Base-by-base conservation (phyloP, 192 early-diverging fungal genomes). In the Chytriomyces sp. region DNA sequence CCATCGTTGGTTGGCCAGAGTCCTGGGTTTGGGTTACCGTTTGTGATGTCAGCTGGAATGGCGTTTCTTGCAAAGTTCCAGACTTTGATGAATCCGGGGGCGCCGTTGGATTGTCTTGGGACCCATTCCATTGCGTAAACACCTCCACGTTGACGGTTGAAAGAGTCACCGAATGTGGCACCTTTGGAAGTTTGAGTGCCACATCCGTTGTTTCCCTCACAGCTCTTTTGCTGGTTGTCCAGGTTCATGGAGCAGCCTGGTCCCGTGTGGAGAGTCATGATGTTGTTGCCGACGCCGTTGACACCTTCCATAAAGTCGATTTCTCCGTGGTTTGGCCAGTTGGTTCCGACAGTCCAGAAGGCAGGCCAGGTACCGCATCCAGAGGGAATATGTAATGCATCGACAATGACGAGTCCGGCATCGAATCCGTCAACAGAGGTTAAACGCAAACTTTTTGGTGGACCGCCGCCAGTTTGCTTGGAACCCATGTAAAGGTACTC, bases 361-460 rank as follows among this genome's bases (percentile, higher is more conserved):
- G 86, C 83, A 26, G 86, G 85, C 83, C 86, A 87, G 7, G 82
- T 86, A 53, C 86, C 86, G 63, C 85, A 87, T 6, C 86, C 85
- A 45, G n/a, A 43, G 5, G 84, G 84, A 44, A 85, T 82, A 64
- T 86, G 84, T 1, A 35, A 11, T 13, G 35, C 35, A 24, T 64
- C 63, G 26, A 64, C 11, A 64, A 64, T 64, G 10, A 64, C 13
- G 24, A 82, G 67, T 6, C 82, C 82, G 9, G 23, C 16, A 48
- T 81, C 76, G 68, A 69, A 82, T 5, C 11, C 10, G 4, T 69
- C 53, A 13, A 78, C 77, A 24, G 59, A 64, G 23, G n/a, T 16
- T 5, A 80, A 26, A 2, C 82, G 80, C 0, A 82, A 72, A 59
- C 80, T 82, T 20, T 61, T 16, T 47, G 70, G 82, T 13, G 75